These are phyloP conservation scores for Cymodocea nodosa DNA, from an alignment of 116 monocot genomes.

Conservation along the genomic window DNA sequence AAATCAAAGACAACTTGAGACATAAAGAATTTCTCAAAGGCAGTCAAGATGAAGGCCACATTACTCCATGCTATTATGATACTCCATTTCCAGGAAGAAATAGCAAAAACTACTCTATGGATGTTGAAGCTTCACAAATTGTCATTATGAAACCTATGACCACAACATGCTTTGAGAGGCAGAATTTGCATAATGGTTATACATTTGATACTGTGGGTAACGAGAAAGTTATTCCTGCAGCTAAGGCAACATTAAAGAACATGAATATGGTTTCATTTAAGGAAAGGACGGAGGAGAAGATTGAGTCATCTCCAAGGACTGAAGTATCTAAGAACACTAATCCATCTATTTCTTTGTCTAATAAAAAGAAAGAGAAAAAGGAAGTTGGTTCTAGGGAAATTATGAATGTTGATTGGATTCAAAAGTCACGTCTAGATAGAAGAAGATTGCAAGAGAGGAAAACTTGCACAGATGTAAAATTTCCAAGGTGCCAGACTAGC, in stretches of 20 bases:
- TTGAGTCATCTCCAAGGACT: not conserved
- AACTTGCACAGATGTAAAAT: conserved; percentile 4
- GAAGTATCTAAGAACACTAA: not conserved
- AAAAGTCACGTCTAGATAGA: conserved; percentile 7
- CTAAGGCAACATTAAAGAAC: not conserved
- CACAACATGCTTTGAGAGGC: conserved; percentile 7
- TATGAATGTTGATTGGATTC: conserved; percentile 9
- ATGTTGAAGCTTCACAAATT: conserved; percentile 28
- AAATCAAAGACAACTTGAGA: conserved; percentile 40
- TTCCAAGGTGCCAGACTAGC: conserved; percentile 12
- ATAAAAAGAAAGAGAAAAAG: conserved; percentile 10
- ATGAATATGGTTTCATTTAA: conserved; percentile 3
- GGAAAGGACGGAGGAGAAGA: not conserved
- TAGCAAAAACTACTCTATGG: not conserved
- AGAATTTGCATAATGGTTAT: not conserved
- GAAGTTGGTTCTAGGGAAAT: not conserved
- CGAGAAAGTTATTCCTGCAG: not conserved
- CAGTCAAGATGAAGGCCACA: conserved; percentile 3
- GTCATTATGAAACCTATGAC: conserved; percentile 40
- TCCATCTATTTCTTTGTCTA: not conserved
- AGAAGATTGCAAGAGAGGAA: conserved; percentile 21
- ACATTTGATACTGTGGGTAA: conserved; percentile 7
- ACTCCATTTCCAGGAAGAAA: not conserved
- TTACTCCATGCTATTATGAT: not conserved
- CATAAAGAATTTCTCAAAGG: conserved; percentile 30